Evolutionary conservation across 495 filamentous ascomycete genomes (phyloP), one percentile per base, ranked within the genome.

Genomic region (Penicillium turbatum): DNA sequence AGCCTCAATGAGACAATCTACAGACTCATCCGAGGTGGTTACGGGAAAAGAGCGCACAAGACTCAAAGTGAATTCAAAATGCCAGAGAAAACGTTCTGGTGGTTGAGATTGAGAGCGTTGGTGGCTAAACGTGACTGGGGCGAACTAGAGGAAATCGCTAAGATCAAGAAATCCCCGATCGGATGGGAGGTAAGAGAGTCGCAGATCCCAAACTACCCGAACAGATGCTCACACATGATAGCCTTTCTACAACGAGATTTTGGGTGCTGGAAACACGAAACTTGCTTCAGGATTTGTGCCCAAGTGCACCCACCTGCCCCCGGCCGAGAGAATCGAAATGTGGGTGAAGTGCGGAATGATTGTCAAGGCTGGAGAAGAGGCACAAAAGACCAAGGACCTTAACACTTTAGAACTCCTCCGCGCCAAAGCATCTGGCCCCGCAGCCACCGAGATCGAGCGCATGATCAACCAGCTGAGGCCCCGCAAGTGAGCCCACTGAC

Each of bases 341-440:
- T 97, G 89, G 82, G 82, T 95, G 58, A 96, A 95, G 72, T 97
- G 95, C 67, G 92, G 91, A 21, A 83, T 95, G 83, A 78, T 91
- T 26, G 82, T 87, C 19, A 90, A 91, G 73, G 93, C 95, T 10
- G 95, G 86, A 13, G 91, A 97, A 71, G 93, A 97, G 72, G 91
- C 93, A 32, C 79, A 90, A 36, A 87, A 83, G 75, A 77, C 77
- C 48, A 96, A 88, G 71, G 89, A 97, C 68, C 66, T 84, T 47
- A 83, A 84, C 58, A 72, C 82, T 2, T 76, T 87, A 48, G 81
- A 86, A 70, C 71, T 78, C 56, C 65, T 87, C 57, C 76, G 77
- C 59, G 65, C 54, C 26, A 81, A 77, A 68, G 82, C 82, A 26
- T 80, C 74, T 24, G 83, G 80, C n/a, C 66, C 71, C 39, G 75